These are phyloP conservation scores for Chrysoporthe austroafricana DNA, from an alignment of 2,329 filamentous ascomycete genomes.

Conservation along the genomic window DNA sequence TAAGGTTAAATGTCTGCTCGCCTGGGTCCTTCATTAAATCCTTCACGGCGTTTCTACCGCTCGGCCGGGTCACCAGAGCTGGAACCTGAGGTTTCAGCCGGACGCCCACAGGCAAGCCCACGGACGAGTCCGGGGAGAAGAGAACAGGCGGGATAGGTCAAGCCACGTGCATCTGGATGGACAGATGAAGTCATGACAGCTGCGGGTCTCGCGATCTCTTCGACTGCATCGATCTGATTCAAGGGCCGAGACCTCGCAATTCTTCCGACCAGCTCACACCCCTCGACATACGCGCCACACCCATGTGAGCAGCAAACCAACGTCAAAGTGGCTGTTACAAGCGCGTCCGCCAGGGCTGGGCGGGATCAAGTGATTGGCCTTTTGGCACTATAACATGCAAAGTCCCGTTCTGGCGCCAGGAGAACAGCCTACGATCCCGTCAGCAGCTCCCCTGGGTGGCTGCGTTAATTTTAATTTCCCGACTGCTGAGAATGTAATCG, in stretches of 20 bases:
- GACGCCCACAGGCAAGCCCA: background rate
- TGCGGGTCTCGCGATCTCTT: constrained; percentile 11
- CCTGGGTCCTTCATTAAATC: background rate
- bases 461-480: constrained; percentile 4
- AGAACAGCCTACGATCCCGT: background rate
- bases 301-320: constrained; percentile 1
- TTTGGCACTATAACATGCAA: too few species aligned
- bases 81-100: constrained; percentile 5
- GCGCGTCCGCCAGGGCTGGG: background rate
- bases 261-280: background rate
- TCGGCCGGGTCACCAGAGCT: background rate
- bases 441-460: constrained; percentile 9
- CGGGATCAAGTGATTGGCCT: background rate
- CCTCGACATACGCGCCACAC: background rate
- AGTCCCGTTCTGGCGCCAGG: background rate
- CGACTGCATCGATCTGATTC: background rate
- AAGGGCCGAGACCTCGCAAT: constrained; percentile 1
- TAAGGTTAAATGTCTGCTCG: background rate
- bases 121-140: background rate
- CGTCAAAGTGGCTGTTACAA: constrained; percentile 10
- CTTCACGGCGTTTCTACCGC: background rate
- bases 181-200: constrained; percentile 6
- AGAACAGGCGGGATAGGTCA: background rate
- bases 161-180: background rate
- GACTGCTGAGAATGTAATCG: background rate